Evolutionary conservation across 805 yeast species (phyloP).

Genomic region (Candida boleticola): DNA sequence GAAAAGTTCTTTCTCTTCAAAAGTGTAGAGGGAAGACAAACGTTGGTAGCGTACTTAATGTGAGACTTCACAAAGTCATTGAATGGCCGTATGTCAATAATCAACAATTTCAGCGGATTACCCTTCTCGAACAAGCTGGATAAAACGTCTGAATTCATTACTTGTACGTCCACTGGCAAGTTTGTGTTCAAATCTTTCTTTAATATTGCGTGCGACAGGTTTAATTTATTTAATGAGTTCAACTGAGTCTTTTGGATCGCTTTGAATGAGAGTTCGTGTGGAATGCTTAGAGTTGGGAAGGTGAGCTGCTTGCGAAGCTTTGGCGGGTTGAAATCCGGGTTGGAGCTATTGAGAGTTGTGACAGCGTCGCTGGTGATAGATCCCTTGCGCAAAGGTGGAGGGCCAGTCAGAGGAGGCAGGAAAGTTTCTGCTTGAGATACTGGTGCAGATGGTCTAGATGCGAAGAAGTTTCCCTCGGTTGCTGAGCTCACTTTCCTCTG

Average conservation of each 20-base stretch:
- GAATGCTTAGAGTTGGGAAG: constrained; percentile 17
- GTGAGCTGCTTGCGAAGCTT: constrained; percentile 16
- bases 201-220: not conserved
- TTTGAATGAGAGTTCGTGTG: constrained; percentile 14
- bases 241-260: constrained; percentile 13
- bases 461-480: not conserved
- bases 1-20: constrained; percentile 73
- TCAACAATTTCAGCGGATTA: constrained; percentile 21
- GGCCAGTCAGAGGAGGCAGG: no score
- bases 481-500: constrained; percentile 1
- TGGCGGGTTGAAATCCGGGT: not conserved
- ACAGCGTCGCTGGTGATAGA: not conserved
- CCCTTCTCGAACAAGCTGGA: not conserved
- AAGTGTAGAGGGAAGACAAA: constrained; percentile 88
- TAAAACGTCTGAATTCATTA: not conserved
- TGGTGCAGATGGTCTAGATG: not conserved
- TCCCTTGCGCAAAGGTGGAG: not conserved
- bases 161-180: not conserved
- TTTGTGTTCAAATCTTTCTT: constrained; percentile 4
- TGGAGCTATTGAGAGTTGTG: not conserved
- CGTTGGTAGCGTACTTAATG: constrained; percentile 60
- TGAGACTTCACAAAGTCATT: constrained; percentile 65
- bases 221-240: not conserved
- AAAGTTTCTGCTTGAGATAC: not conserved
- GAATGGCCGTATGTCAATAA: constrained; percentile 79